Percentiles rank a stretch among this genome's conserved stretches.
These are phyloP conservation scores for Trichoderma atroviride DNA, from an alignment of 2,329 filamentous ascomycete species.

Conservation along the genomic window DNA sequence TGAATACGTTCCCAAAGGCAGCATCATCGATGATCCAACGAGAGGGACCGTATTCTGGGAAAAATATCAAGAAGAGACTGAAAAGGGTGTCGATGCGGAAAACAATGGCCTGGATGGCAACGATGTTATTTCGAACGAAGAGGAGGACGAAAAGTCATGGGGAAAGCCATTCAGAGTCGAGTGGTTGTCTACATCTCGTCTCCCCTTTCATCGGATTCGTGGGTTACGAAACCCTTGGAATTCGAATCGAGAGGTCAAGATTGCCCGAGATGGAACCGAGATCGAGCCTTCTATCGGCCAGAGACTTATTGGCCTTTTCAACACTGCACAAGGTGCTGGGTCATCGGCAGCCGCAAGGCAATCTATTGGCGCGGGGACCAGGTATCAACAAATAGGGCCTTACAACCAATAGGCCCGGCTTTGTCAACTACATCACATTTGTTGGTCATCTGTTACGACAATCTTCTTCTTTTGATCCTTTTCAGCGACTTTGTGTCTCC, in stretches of 20 bases:
- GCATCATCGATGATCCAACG: constrained; percentile 89
- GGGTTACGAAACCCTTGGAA: constrained; percentile 94
- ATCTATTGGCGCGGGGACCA: constrained; percentile 42
- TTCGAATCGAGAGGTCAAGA: constrained; percentile 92
- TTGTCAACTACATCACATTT: neutral
- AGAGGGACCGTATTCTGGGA: constrained; percentile 99
- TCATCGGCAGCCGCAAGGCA: constrained; percentile 37
- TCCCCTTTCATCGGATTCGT: constrained; percentile 87
- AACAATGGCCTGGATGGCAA: constrained; percentile 43
- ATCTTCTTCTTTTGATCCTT: neutral
- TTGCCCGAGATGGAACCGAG: constrained; percentile 91
- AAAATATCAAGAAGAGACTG: constrained; percentile 63
- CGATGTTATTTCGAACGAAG: constrained; percentile 42
- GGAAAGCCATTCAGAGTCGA: constrained; percentile 90
- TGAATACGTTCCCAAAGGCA: constrained; percentile 75
- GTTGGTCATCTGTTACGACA: neutral
- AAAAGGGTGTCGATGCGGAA: constrained; percentile 50
- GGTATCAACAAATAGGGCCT: constrained; percentile 42
- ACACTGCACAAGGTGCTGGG: constrained; percentile 52
- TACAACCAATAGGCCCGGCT: constrained; percentile 36
- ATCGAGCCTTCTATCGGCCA: constrained; percentile 81
- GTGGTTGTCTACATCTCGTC: constrained; percentile 80
- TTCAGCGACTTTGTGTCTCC: neutral
- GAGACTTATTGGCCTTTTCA: constrained; percentile 78
- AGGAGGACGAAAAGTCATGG: constrained; percentile 66